Conservation (phyloP, 257 asterid genomes). For the Anisodus acutangulus region DNA sequence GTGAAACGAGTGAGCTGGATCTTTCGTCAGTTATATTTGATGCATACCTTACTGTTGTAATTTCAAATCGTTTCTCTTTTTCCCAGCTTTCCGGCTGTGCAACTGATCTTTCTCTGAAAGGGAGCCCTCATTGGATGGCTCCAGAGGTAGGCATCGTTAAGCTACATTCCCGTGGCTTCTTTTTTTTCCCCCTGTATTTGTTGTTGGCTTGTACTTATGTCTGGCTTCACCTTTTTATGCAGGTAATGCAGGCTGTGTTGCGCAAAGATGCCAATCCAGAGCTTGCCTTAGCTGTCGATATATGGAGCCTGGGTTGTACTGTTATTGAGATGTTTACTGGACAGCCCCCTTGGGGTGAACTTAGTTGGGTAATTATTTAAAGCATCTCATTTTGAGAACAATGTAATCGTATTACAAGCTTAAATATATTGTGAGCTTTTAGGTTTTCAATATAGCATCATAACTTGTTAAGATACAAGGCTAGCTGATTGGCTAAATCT, state of each 20-base stretch:
- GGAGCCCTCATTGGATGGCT: slow-evolving; percentile 96
- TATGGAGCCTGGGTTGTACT: slow-evolving; percentile 95
- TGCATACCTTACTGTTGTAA: neutral
- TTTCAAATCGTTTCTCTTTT: slow-evolving; percentile 23
- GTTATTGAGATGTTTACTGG: slow-evolving; percentile 91
- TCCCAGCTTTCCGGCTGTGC: slow-evolving; percentile 57
- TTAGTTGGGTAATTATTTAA: slow-evolving; percentile 51
- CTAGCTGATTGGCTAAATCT: neutral
- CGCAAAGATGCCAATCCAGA: slow-evolving; percentile 70
- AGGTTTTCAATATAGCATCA: neutral
- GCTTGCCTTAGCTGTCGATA: slow-evolving; percentile 76
- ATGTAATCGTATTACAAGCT: neutral
- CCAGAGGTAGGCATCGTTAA: slow-evolving; percentile 72
- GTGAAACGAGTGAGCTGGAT: neutral
- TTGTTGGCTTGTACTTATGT: neutral
- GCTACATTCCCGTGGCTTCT: slow-evolving; percentile 16
- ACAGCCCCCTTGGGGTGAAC: slow-evolving; percentile 88
- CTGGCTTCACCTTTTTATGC: slow-evolving; percentile 23
- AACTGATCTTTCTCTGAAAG: slow-evolving; percentile 71
- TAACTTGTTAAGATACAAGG: neutral
- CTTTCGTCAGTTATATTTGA: neutral
- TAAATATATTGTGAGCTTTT: slow-evolving; percentile 15
- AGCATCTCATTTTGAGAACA: slow-evolving; percentile 25
- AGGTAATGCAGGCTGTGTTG: slow-evolving; percentile 84
- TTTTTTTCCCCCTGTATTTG: slow-evolving; percentile 14